Base-by-base conservation (phyloP, 148 eudicot species). In the Oxyria digyna region DNA sequence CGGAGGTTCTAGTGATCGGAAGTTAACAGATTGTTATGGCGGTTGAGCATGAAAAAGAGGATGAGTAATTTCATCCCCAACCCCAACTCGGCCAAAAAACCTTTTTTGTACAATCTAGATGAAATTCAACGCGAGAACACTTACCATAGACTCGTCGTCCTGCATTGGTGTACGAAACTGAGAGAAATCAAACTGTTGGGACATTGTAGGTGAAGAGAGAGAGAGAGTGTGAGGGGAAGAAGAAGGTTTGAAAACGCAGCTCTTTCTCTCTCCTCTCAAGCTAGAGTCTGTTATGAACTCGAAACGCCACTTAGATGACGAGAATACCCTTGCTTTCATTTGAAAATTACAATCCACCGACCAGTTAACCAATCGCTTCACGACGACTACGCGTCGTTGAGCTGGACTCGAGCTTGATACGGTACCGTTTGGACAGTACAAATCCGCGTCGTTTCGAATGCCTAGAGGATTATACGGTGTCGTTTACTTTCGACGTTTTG, bases 71-170 rank as follows among this genome's bases (percentile, higher is more conserved):
- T 9, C 31, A 59, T 4, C 65, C 65, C 65, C 35, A 8, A 59
- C 27, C 20, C 65, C 65, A 35, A 27, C 65, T 38, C 20, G n/a
- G n/a, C 65, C 18, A 15, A 12, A 18, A 66, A 66, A 2, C 41
- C 41, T 8, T 38, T n/a, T 41, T 66, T 38, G 69, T 15, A 37
- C 18, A 27, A 66, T 24, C 43, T 21, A 20, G 15, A 9, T 37
- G 20, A 46, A n/a, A 66, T 8, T 21, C 9, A 6, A 21, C 38
- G 6, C 37, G 15, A 59, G 37, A 59, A 41, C 37, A n/a, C 69
- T 66, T 66, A 66, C 69, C 45, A 66, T 21, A 46, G 69, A 37
- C 46, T 38, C 68, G 12, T 33, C 69, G 20, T 66, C 46, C 69
- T 45, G 45, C 69, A 66, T 66, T 66, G 37, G 8, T 27, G 65